Evolutionary conservation across 2,329 filamentous ascomycete genomes (phyloP).

Genomic region (Fusarium oligoseptatum): DNA sequence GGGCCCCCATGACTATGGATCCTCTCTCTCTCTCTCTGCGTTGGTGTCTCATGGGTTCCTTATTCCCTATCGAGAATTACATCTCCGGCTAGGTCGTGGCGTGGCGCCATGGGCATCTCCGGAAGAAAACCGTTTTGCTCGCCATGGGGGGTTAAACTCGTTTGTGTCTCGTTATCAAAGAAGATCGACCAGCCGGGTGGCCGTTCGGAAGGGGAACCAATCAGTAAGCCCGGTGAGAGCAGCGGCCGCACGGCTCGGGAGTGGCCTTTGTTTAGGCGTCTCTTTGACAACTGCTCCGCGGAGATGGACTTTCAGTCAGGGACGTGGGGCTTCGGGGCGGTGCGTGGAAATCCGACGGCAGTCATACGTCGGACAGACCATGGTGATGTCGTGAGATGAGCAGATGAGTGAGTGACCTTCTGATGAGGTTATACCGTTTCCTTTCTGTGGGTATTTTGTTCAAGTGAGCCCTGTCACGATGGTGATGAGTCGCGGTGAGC

Average conservation of each 20-base stretch:
- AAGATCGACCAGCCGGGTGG: not conserved
- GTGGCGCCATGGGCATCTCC: slow-evolving; percentile 41
- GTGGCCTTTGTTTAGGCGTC: not conserved
- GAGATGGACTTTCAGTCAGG: slow-evolving; percentile 35
- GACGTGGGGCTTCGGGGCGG: slow-evolving; percentile 19
- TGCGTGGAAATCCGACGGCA: slow-evolving; percentile 25
- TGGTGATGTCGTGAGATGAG: slow-evolving; percentile 29
- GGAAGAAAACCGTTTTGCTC: slow-evolving; percentile 7
- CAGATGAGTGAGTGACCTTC: slow-evolving; percentile 3
- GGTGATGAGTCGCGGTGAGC: slow-evolving; percentile 18
- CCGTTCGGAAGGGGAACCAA: slow-evolving; percentile 22
- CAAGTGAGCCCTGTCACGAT: not conserved
- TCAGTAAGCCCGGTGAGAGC: slow-evolving; percentile 16
- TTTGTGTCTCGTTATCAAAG: not conserved
- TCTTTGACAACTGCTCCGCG: slow-evolving; percentile 32
- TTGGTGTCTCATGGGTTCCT: slow-evolving; percentile 17
- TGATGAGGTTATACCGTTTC: slow-evolving; percentile 13
- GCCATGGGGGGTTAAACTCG: slow-evolving; percentile 13
- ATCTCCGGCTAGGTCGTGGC: slow-evolving; percentile 39
- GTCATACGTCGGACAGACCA: slow-evolving; percentile 43
- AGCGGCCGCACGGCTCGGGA: slow-evolving; percentile 2
- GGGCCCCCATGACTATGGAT: slow-evolving; percentile 18
- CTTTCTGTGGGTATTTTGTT: slow-evolving; percentile 22
- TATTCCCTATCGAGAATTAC: slow-evolving; percentile 38
- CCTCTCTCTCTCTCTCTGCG: not conserved